Evolutionary conservation across 2,329 filamentous ascomycete species (phyloP).

Genomic region (Daldinia eschscholtzii): DNA sequence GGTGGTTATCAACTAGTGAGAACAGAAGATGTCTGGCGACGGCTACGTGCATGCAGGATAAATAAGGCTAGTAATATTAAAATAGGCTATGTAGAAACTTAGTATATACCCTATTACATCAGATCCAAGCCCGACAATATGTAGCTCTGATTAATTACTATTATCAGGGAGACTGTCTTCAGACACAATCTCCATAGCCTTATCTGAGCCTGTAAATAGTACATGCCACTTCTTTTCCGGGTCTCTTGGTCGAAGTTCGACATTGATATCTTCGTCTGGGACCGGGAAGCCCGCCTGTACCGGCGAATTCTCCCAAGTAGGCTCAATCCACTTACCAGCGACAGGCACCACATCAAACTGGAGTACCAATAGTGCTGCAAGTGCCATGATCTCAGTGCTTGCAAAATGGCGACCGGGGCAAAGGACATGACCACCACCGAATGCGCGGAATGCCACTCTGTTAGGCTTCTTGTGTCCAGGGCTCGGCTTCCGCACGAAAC

Average conservation of each 20-base stretch:
- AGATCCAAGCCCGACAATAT: neutral
- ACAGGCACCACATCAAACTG: conserved; percentile 39
- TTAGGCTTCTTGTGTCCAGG: conserved; percentile 21
- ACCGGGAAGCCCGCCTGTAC: conserved; percentile 42
- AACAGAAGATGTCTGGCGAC: neutral
- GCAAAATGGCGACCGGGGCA: conserved; percentile 42
- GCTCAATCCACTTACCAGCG: conserved; percentile 41
- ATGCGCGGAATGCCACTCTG: conserved; percentile 32
- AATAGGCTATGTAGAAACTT: neutral
- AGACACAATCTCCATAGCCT: conserved; percentile 47
- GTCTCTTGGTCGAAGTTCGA: conserved; percentile 43
- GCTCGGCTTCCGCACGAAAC: conserved; percentile 19
- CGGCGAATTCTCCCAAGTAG: conserved; percentile 44
- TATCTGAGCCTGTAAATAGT: conserved; percentile 38
- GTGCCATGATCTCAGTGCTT: conserved; percentile 41
- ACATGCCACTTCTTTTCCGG: conserved; percentile 41
- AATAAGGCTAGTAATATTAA: neutral
- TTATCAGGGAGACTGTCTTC: conserved; percentile 9
- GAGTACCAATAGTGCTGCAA: conserved; percentile 31
- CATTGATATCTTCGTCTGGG: conserved; percentile 45
- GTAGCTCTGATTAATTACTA: neutral
- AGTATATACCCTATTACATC: neutral
- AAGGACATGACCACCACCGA: conserved; percentile 29
- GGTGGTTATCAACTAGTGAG: neutral
- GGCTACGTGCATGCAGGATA: neutral